These are phyloP conservation scores for Arthrinium puccinioides DNA, from an alignment of 2,329 filamentous ascomycete species.

Conservation along the genomic window DNA sequence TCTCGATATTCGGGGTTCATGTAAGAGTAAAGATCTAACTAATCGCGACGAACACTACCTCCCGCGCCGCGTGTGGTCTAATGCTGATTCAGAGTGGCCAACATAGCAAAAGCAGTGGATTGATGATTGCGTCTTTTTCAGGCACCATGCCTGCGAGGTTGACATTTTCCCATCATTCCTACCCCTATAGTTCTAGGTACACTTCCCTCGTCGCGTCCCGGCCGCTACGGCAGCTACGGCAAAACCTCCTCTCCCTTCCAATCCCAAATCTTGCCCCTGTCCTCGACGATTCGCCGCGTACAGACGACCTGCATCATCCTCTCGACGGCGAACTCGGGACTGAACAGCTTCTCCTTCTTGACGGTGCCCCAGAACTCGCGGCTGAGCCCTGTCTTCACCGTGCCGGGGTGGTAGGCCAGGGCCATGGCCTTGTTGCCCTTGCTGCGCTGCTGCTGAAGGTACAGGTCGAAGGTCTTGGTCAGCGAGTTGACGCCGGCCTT, in stretches of 20 bases:
- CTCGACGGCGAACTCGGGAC: slow-evolving; percentile 57
- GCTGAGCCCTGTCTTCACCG: slow-evolving; percentile 68
- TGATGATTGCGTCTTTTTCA: no score
- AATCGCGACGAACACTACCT: no score
- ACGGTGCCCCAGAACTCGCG: slow-evolving; percentile 64
- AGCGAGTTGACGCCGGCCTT: slow-evolving; percentile 70
- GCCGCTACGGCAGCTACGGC: no score
- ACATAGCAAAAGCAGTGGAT: no score
- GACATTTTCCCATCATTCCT: no score
- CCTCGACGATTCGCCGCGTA: slow-evolving; percentile 32
- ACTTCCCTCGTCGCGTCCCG: no score
- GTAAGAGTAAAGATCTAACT: no score
- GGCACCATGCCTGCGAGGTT: no score
- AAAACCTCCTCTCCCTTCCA: slow-evolving; percentile 59
- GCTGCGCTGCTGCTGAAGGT: slow-evolving; percentile 46
- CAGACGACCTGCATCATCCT: slow-evolving; percentile 54
- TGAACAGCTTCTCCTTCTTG: slow-evolving; percentile 55
- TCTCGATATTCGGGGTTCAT: no score
- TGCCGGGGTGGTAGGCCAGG: slow-evolving; percentile 71
- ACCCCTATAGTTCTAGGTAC: no score
- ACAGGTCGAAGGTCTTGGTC: slow-evolving; percentile 64
- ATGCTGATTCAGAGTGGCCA: no score
- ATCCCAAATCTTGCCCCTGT: slow-evolving; percentile 61
- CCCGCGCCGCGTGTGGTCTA: no score
- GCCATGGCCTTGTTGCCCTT: slow-evolving; percentile 54